Evolutionary conservation across 192 early-diverging fungal genomes (phyloP).

Genomic region (Linnemannia hyalina): DNA sequence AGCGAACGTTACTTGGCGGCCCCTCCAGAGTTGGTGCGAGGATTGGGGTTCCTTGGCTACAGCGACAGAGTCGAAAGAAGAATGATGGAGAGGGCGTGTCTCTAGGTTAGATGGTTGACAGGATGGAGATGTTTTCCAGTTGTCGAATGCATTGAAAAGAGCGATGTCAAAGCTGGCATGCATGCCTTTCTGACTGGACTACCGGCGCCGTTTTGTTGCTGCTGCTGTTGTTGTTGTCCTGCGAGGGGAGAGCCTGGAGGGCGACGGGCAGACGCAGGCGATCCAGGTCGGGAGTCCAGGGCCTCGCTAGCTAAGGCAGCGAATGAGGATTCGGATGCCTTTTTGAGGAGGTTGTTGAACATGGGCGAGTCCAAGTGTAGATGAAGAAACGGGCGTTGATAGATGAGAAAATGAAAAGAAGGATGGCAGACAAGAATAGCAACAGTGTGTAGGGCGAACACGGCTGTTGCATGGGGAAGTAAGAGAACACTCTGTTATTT

Average conservation of each 20-base stretch:
- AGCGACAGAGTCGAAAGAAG: neutral
- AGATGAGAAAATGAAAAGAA: neutral
- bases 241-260: constrained; percentile 41
- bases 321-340: constrained; percentile 55
- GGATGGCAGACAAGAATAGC: neutral
- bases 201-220: constrained; percentile 14
- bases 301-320: constrained; percentile 53
- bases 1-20: constrained; percentile 20
- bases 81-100: neutral
- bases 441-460: too few species aligned
- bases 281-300: constrained; percentile 50
- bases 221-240: constrained; percentile 27
- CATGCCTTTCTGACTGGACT: constrained; percentile 47
- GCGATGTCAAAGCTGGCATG: neutral
- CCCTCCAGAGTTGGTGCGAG: constrained; percentile 3
- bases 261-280: constrained; percentile 32
- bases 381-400: neutral
- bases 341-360: constrained; percentile 58
- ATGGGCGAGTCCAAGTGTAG: constrained; percentile 14
- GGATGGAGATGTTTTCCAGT: neutral
- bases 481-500: neutral
- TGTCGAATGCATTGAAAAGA: neutral
- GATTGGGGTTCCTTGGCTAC: constrained; percentile 41
- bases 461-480: neutral
- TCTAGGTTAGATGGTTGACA: neutral